A percentile compares a stretch with the other conserved stretches of the same genome.
These are phyloP conservation scores for Lasiosphaeria hispida DNA, from an alignment of 495 filamentous ascomycete genomes.

Conservation along the genomic window DNA sequence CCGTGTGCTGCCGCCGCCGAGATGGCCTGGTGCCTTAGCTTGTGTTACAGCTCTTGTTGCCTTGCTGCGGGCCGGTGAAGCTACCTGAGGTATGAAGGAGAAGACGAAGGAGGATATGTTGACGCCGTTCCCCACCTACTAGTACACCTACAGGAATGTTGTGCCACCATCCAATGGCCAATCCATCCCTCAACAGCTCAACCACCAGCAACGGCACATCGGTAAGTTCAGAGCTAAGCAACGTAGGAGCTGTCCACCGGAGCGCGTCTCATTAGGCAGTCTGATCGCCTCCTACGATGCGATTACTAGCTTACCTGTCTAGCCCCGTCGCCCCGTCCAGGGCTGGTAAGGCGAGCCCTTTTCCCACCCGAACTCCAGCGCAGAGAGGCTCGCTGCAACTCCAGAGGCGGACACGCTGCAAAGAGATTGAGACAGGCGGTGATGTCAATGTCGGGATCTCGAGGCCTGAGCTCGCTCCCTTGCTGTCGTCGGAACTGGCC, in stretches of 20 bases:
- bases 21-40: too few species aligned
- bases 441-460: conserved; percentile 1
- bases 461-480: background rate
- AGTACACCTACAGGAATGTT: background rate
- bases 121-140: conserved; percentile 1
- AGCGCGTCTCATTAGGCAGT: conserved; percentile 14
- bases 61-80: too few species aligned
- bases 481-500: too few species aligned
- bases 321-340: too few species aligned
- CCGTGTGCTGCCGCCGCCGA: too few species aligned
- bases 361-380: background rate
- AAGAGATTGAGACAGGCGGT: background rate
- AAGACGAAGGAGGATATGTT: background rate
- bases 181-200: too few species aligned
- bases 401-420: background rate
- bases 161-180: background rate
- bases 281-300: background rate
- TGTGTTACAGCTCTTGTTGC: background rate
- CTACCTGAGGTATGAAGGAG: too few species aligned
- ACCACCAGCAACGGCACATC: too few species aligned
- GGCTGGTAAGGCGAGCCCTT: too few species aligned
- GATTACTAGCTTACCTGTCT: too few species aligned
- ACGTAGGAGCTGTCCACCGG: too few species aligned
- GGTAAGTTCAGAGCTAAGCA: background rate
- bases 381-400: background rate